A percentile compares a stretch with the other conserved stretches of the same genome.
Conservation (phyloP, 2,329 filamentous ascomycete species). For the Beauveria australis region DNA sequence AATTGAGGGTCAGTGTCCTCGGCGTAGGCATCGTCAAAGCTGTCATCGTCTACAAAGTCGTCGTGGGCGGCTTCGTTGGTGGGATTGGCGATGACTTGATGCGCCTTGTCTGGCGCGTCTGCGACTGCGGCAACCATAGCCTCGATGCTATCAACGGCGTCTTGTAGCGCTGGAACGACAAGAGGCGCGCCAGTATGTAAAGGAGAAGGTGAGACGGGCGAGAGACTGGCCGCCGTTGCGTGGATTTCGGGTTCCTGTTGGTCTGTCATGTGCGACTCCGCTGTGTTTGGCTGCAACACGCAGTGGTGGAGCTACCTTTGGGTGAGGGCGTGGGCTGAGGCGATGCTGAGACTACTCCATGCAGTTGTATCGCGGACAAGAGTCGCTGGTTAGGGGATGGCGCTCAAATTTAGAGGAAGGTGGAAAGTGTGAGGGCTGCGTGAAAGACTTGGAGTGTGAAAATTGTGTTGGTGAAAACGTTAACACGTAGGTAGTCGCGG, state of each 20-base stretch:
- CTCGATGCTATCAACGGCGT: conserved; percentile 43
- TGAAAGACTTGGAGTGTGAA: neutral
- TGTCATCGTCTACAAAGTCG: conserved; percentile 37
- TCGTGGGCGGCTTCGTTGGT: conserved; percentile 25
- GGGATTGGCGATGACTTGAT: conserved; percentile 22
- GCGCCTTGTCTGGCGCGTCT: conserved; percentile 22
- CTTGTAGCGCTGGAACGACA: conserved; percentile 42
- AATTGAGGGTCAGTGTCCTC: conserved; percentile 25
- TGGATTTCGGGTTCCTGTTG: conserved; percentile 37
- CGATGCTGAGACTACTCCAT: conserved; percentile 1
- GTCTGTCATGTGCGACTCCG: conserved; percentile 6
- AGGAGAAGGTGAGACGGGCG: conserved; percentile 42
- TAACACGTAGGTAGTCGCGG: neutral
- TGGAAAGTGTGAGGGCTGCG: neutral
- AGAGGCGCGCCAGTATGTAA: conserved; percentile 38
- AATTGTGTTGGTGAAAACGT: neutral
- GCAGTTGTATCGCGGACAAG: neutral
- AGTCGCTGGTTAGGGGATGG: neutral
- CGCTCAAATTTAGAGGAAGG: neutral
- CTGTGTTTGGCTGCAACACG: neutral
- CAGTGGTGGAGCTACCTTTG: conserved; percentile 10
- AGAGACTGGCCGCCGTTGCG: conserved; percentile 42
- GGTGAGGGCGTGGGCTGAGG: neutral
- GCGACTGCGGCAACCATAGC: conserved; percentile 34
- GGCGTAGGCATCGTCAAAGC: conserved; percentile 40